Base-by-base conservation (phyloP, 2,329 filamentous ascomycete genomes). In the Nemania abortiva region DNA sequence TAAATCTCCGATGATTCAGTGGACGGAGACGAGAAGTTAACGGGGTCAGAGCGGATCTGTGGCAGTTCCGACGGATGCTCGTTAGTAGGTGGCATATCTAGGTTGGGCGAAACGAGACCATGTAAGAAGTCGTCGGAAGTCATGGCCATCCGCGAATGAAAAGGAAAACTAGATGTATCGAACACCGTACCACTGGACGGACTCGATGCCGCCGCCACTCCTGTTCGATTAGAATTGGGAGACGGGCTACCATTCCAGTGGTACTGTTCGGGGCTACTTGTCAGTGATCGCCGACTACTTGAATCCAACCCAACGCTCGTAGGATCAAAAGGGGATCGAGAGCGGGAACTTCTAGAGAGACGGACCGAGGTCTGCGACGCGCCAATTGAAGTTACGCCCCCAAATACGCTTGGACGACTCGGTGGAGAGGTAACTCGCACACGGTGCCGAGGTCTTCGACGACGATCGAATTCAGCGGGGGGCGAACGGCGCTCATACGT, bases 391-490 rank as follows among this genome's bases (percentile, higher is more conserved):
- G 65, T 54, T 49, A 66, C 34, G 29, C 66, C 63, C 42, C 70
- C 65, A 65, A 73, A 69, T 31, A 58, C 69, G 68, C 70, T 72
- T n/a, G 70, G 52, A n/a, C 73, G 72, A 61, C 63, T 68, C 18
- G 72, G 72, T 22, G 74, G 72, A 13, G 75, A 71, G 50, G 73
- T 74, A 37, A 73, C 72, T 37, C 77, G 76, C 6, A 74, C 62
- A 20, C 77, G 77, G 50, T 75, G 67, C 22, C 78, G 77, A 54
- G 73, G 70, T 58, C 79, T 75, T 37, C 78, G 76, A 47, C 78
- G 76, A 29, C 69, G 70, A n/a, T 78, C 76, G 47, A 74, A 70
- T 45, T 79, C 77, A 34, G 58, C 68, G 3, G 76, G 72, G 15
- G 78, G 78, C 50, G 79, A 79, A 22, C 73, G 75, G 50, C 76